Evolutionary conservation across 2,329 filamentous ascomycete species (phyloP).

Genomic region (Cordyceps pruinosa): DNA sequence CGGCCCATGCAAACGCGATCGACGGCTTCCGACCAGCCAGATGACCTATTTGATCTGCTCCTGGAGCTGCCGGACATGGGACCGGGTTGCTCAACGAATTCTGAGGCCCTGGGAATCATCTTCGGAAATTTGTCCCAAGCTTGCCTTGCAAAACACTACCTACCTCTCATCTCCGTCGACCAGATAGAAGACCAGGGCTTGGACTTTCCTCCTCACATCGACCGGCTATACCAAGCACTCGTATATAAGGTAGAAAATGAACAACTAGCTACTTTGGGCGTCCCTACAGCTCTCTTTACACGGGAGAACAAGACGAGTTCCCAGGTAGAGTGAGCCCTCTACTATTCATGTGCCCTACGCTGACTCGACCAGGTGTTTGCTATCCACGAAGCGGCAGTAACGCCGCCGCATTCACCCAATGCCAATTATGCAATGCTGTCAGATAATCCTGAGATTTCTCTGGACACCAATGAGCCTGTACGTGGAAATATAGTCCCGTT

Average conservation of each 20-base stretch:
- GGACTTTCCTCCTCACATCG: slow-evolving; percentile 18
- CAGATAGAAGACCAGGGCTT: slow-evolving; percentile 23
- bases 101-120: background rate
- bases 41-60: background rate
- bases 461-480: background rate
- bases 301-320: too few relatives aligned
- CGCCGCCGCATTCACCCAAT: background rate
- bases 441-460: background rate
- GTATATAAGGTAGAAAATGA: slow-evolving; percentile 23
- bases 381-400: background rate
- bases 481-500: background rate
- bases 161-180: slow-evolving; percentile 22
- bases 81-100: background rate
- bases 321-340: background rate
- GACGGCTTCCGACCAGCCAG: background rate
- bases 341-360: background rate
- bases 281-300: background rate
- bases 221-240: slow-evolving; percentile 20
- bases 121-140: background rate
- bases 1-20: background rate
- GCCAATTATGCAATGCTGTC: background rate
- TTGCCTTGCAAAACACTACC: slow-evolving; percentile 22
- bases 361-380: background rate
- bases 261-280: background rate
- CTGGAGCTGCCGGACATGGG: slow-evolving; percentile 4